phyloP scores from a whole-genome alignment of 2,329 filamentous ascomycete species.

The Pseudogymnoascus sp. region DNA sequence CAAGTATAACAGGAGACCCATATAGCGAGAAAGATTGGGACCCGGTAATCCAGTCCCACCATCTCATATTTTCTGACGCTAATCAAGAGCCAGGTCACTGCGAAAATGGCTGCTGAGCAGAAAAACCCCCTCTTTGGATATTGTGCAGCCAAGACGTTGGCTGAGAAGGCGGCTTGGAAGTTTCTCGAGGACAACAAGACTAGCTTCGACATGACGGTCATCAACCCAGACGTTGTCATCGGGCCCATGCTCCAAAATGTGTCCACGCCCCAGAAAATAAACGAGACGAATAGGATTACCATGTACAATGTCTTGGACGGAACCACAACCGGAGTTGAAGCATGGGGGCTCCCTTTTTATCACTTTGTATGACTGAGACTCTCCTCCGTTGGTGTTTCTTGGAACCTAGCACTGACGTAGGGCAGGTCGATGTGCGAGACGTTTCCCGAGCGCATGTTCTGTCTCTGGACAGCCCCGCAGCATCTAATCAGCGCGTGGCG shows the following conservation, averaged over 20 bases:
- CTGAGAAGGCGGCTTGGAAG: constrained; percentile 56
- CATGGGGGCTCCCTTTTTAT: constrained; percentile 13
- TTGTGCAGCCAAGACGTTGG: constrained; percentile 54
- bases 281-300: constrained; percentile 58
- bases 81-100: constrained; percentile 10
- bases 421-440: constrained; percentile 51
- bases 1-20: constrained; percentile 17
- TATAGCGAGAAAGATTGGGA: constrained; percentile 47
- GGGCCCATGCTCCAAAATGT: constrained; percentile 56
- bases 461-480: constrained; percentile 46
- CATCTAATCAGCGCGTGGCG: constrained; percentile 53
- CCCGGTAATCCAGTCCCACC: constrained; percentile 34
- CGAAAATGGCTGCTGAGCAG: constrained; percentile 30
- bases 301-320: constrained; percentile 43
- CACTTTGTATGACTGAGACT: constrained; percentile 16
- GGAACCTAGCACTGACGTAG: constrained; percentile 17
- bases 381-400: constrained; percentile 29
- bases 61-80: constrained; percentile 8
- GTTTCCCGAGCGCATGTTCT: constrained; percentile 53
- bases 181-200: constrained; percentile 44
- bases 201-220: constrained; percentile 48
- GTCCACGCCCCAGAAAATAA: constrained; percentile 49
- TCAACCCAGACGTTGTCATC: constrained; percentile 53
- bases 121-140: constrained; percentile 32
- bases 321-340: constrained; percentile 33